Evolutionary conservation across 768 basidiomycete genomes (phyloP).

Genomic region (Kwoniella sp.): DNA sequence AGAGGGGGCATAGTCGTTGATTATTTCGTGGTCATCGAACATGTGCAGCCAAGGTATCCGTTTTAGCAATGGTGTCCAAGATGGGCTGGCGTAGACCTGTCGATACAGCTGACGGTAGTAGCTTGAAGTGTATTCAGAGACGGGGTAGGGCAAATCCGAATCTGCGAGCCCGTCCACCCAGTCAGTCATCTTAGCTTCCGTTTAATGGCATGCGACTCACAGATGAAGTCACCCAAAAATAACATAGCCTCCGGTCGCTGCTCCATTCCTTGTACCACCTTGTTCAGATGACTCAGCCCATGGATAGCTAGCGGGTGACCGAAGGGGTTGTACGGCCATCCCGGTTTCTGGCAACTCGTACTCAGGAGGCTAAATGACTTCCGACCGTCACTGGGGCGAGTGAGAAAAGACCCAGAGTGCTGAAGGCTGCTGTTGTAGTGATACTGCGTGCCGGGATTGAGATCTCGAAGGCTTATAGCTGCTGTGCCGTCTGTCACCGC

Average conservation of each 20-base stretch:
- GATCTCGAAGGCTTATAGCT: neutral
- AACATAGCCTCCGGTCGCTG: constrained; percentile 12
- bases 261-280: constrained; percentile 1
- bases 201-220: constrained; percentile 4
- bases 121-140: constrained; percentile 5
- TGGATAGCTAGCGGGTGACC: neutral
- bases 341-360: constrained; percentile 8
- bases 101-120: constrained; percentile 13
- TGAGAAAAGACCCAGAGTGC: neutral
- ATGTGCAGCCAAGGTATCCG: constrained; percentile 13
- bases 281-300: constrained; percentile 8
- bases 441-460: constrained; percentile 1
- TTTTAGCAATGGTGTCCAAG: constrained; percentile 3
- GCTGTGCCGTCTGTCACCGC: neutral
- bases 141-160: constrained; percentile 5
- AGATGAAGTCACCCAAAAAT: constrained; percentile 17
- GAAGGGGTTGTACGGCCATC: constrained; percentile 14
- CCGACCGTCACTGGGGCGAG: neutral
- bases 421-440: neutral
- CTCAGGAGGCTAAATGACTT: constrained; percentile 8
- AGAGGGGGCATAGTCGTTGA: constrained; percentile 11
- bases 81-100: constrained; percentile 12
- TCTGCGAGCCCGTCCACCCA: neutral
- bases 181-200: neutral
- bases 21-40: constrained; percentile 18